phyloP scores from a whole-genome alignment of 805 yeast species.

The Saccharomycopsis fodiens region DNA sequence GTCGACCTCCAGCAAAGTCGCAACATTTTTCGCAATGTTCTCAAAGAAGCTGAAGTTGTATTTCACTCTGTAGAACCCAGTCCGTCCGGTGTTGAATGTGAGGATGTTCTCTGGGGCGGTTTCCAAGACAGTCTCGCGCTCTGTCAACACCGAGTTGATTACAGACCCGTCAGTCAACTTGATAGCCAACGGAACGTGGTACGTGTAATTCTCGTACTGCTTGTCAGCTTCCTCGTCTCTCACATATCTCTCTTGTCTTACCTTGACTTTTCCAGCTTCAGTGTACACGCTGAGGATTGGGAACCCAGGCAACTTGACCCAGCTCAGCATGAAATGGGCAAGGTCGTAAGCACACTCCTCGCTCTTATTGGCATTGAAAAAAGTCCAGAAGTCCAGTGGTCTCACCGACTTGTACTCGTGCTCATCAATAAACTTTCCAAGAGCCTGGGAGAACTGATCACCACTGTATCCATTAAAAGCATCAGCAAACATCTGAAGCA shows the following conservation, averaged over 20 bases:
- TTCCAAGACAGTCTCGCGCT: conserved; percentile 32
- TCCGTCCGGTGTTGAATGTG: conserved; percentile 36
- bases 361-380: conserved; percentile 24
- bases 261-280: conserved; percentile 26
- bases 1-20: conserved; percentile 25
- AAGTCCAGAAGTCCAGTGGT: conserved; percentile 47
- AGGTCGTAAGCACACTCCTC: conserved; percentile 33
- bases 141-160: conserved; percentile 31
- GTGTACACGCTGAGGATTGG: conserved; percentile 41
- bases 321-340: conserved; percentile 46
- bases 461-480: conserved; percentile 26
- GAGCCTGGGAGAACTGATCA: conserved; percentile 28
- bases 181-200: conserved; percentile 50
- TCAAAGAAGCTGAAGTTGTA: conserved; percentile 31
- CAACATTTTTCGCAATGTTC: conserved; percentile 22
- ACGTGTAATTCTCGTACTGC: conserved; percentile 49
- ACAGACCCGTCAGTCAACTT: conserved; percentile 31
- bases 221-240: conserved; percentile 23
- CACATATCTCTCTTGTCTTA: conserved; percentile 35
- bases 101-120: conserved; percentile 27
- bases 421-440: conserved; percentile 33
- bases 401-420: conserved; percentile 35
- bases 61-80: conserved; percentile 42
- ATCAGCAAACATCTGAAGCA: conserved; percentile 43
- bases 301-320: conserved; percentile 54